Evolutionary conservation across 1,139 yeast species (phyloP).

Genomic region (Candida tunisiensis): DNA sequence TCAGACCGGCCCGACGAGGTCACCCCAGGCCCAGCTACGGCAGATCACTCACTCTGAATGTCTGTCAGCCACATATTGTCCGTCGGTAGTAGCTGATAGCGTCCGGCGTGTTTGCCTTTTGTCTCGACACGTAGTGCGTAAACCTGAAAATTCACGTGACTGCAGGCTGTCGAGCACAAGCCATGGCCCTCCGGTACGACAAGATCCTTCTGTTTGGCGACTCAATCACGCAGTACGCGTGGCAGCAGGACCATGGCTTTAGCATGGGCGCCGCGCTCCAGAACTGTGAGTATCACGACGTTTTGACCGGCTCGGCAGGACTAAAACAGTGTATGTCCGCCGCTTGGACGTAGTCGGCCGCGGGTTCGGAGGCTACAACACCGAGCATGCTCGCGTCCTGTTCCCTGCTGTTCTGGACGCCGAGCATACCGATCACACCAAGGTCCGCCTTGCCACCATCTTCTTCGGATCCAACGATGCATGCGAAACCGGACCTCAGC

Average conservation of each 20-base stretch:
- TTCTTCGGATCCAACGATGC: constrained; percentile 76
- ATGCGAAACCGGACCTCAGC: constrained; percentile 19
- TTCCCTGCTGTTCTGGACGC: constrained; percentile 3
- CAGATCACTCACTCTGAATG: constrained; percentile 15
- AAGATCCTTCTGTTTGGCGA: constrained; percentile 48
- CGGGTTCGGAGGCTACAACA: constrained; percentile 45
- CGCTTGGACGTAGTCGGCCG: constrained; percentile 37
- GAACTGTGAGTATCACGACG: too few relatives aligned
- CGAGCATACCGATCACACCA: constrained; percentile 3
- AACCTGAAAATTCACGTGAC: not conserved
- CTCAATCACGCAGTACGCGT: constrained; percentile 38
- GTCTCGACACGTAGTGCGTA: not conserved
- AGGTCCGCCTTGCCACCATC: constrained; percentile 31
- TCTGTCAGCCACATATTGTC: constrained; percentile 19
- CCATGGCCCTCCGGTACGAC: not conserved
- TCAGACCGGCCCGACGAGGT: too few relatives aligned
- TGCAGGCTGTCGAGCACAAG: not conserved
- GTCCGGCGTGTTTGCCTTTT: too few relatives aligned
- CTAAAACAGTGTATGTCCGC: constrained; percentile 32
- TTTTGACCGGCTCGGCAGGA: too few relatives aligned
- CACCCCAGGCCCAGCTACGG: constrained; percentile 1
- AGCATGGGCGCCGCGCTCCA: constrained; percentile 30
- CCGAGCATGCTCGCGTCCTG: constrained; percentile 13
- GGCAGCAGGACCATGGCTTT: constrained; percentile 21
- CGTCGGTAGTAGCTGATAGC: not conserved